Conservation (phyloP, 805 yeast species). For the Kodamaea kaohsiungensis region DNA sequence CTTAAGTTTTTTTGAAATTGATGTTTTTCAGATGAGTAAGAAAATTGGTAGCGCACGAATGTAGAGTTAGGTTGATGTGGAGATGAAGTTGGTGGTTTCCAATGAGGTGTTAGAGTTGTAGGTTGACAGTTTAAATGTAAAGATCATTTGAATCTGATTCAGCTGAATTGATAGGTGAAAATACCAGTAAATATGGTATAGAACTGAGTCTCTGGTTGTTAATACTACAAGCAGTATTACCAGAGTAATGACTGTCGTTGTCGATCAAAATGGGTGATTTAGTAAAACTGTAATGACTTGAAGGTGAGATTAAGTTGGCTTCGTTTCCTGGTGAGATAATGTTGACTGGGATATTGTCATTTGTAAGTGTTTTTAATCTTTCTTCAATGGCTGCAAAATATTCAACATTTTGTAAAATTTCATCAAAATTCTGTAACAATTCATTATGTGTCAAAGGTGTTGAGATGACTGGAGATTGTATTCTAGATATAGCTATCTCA, state of each 20-base stretch:
- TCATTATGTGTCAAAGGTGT: background rate
- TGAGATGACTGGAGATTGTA: background rate
- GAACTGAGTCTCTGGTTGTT: background rate
- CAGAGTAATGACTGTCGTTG: background rate
- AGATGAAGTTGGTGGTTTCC: no score
- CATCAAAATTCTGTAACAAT: background rate
- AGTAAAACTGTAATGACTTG: slow-evolving; percentile 4
- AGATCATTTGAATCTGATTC: background rate
- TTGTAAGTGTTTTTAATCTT: background rate
- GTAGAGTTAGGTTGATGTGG: background rate
- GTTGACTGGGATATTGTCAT: background rate
- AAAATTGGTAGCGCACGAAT: background rate
- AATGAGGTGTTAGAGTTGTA: background rate
- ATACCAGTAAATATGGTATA: background rate
- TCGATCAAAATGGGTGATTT: background rate
- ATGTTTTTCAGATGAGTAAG: background rate
- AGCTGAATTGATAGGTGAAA: background rate
- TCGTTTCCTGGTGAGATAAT: background rate
- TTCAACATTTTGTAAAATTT: slow-evolving; percentile 1
- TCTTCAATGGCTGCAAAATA: background rate
- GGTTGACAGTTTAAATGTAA: background rate
- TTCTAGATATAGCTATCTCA: background rate
- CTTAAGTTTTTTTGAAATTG: background rate
- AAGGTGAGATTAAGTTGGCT: background rate
- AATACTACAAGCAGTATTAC: background rate